phyloP scores from a whole-genome alignment of 2,329 filamentous ascomycete genomes.

The Hortaea sp. region DNA sequence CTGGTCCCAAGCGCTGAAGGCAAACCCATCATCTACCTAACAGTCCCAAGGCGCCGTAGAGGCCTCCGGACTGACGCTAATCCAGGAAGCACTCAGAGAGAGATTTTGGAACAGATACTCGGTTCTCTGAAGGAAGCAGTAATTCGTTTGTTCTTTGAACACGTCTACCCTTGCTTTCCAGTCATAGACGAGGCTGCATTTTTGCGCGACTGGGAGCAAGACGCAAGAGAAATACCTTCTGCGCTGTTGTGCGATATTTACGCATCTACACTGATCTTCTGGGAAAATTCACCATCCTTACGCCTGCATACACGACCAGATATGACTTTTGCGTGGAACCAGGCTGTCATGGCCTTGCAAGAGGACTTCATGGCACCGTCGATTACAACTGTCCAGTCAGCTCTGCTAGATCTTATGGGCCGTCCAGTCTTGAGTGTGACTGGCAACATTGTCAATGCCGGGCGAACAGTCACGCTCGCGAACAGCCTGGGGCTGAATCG shows the following conservation, averaged over 20 bases:
- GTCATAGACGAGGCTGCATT: constrained; percentile 31
- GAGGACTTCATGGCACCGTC: constrained; percentile 34
- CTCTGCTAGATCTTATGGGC: constrained; percentile 32
- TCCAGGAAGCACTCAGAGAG: constrained; percentile 29
- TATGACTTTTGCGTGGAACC: constrained; percentile 31
- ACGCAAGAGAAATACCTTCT: constrained; percentile 26
- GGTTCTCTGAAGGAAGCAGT: constrained; percentile 19
- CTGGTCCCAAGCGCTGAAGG: constrained; percentile 38
- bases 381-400: constrained; percentile 29
- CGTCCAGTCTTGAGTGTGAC: constrained; percentile 31
- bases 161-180: constrained; percentile 29
- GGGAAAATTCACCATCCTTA: constrained; percentile 27
- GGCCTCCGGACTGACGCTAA: constrained; percentile 27
- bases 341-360: constrained; percentile 30
- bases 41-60: constrained; percentile 41
- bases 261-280: constrained; percentile 28
- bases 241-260: constrained; percentile 31
- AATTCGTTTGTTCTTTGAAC: constrained; percentile 28
- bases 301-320: constrained; percentile 29
- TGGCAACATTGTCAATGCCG: constrained; percentile 44
- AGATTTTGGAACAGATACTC: constrained; percentile 33
- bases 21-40: constrained; percentile 32
- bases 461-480: constrained; percentile 43
- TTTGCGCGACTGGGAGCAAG: constrained; percentile 24
- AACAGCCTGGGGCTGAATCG: constrained; percentile 48